Conservation (phyloP, 371 early-diverging fungal genomes). For the Mucor circinelloides region DNA sequence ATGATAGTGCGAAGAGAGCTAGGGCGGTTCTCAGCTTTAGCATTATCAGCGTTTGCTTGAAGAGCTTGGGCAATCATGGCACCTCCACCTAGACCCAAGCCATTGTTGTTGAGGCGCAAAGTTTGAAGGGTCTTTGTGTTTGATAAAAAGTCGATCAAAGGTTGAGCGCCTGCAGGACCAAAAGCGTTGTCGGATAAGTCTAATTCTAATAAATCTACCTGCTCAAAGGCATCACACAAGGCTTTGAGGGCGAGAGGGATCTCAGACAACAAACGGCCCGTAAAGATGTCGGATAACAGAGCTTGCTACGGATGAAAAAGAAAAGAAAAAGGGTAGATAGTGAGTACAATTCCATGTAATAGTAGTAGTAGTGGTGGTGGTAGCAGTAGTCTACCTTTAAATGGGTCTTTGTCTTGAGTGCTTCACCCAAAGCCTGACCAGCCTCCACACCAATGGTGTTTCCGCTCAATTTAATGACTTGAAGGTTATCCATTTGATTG, state of each 20-base stretch:
- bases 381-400: constrained; percentile 66
- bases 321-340: no score
- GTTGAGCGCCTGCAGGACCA: constrained; percentile 92
- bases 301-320: constrained; percentile 55
- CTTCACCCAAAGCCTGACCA: constrained; percentile 76
- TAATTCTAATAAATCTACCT: constrained; percentile 74
- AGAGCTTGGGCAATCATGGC: constrained; percentile 86
- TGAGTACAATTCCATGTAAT: no score
- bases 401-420: constrained; percentile 64
- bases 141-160: constrained; percentile 82
- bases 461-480: constrained; percentile 82
- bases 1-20: constrained; percentile 81
- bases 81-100: constrained; percentile 91
- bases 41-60: constrained; percentile 70
- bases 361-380: no score
- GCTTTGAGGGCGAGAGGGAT: constrained; percentile 85
- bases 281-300: constrained; percentile 89
- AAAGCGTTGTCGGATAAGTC: constrained; percentile 98
- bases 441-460: constrained; percentile 97
- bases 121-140: constrained; percentile 78
- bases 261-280: constrained; percentile 88
- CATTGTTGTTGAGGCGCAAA: constrained; percentile 94
- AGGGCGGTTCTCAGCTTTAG: constrained; percentile 59
- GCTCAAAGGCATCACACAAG: constrained; percentile 82
- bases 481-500: constrained; percentile 61